phyloP scores from a whole-genome alignment of 352 stramenopile species.

The Phytophthora boehmeriae region DNA sequence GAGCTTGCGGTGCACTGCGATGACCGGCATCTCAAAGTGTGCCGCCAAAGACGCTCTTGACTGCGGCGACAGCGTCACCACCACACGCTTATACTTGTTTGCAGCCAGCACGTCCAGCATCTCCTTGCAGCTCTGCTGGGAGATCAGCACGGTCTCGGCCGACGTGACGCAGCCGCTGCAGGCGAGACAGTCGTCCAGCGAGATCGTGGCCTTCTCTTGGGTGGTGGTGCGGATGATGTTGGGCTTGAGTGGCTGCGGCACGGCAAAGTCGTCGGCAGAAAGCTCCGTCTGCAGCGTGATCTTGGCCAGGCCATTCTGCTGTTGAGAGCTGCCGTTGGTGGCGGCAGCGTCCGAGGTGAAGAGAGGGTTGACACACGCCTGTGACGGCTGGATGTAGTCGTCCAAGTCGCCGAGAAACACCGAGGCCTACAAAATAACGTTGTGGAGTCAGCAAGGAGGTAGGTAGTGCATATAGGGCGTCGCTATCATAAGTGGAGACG shows the following conservation, averaged over 20 bases:
- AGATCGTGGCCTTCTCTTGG: conserved; percentile 92
- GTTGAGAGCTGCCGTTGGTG: conserved; percentile 2
- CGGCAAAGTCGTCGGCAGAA: conserved; percentile 55
- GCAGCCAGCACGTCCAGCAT: conserved; percentile 70
- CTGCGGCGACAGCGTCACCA: conserved; percentile 91
- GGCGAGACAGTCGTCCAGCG: conserved; percentile 96
- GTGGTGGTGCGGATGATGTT: conserved; percentile 81
- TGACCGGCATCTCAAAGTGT: conserved; percentile 75
- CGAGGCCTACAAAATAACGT: too few relatives aligned
- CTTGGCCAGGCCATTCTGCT: conserved; percentile 53
- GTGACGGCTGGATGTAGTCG: conserved; percentile 94
- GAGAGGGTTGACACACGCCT: conserved; percentile 94
- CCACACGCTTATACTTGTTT: conserved; percentile 58
- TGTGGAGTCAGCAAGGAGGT: too few relatives aligned
- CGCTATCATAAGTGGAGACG: too few relatives aligned
- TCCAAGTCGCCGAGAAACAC: conserved; percentile 94
- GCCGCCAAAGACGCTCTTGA: conserved; percentile 86
- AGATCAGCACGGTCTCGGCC: conserved; percentile 98
- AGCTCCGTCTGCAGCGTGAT: conserved; percentile 85
- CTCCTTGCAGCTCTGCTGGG: conserved; percentile 93
- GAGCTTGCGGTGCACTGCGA: conserved; percentile 73
- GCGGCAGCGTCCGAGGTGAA: conserved; percentile 68
- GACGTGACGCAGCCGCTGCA: conserved; percentile 98
- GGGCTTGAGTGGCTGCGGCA: conserved; percentile 51
- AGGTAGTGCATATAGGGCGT: too few relatives aligned